Evolutionary conservation across 2,329 filamentous ascomycete species (phyloP).

Genomic region (Monilinia aucupariae): DNA sequence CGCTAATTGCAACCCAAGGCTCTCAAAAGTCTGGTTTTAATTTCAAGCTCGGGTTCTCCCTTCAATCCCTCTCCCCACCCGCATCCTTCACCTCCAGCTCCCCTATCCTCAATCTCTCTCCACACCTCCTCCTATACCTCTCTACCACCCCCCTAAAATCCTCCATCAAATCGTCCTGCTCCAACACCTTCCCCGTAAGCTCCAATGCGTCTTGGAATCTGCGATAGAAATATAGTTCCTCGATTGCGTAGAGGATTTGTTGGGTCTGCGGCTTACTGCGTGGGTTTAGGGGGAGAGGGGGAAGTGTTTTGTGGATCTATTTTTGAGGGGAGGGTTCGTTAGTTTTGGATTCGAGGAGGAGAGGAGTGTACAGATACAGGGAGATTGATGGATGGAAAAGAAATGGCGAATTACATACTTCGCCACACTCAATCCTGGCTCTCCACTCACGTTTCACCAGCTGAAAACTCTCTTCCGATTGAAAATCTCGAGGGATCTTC

Average conservation of each 20-base stretch:
- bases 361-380: neutral
- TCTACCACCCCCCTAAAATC: conserved; percentile 27
- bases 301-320: conserved; percentile 30
- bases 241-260: conserved; percentile 33
- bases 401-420: conserved; percentile 28
- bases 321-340: neutral
- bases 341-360: neutral
- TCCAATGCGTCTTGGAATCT: conserved; percentile 29
- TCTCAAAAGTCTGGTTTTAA: fast-evolving
- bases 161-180: conserved; percentile 22
- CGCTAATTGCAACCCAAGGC: neutral
- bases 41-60: neutral
- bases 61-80: neutral
- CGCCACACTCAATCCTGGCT: conserved; percentile 31
- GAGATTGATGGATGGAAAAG: neutral
- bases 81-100: neutral
- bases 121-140: conserved; percentile 27
- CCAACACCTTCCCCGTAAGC: conserved; percentile 23
- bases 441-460: conserved; percentile 26
- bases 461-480: conserved; percentile 33
- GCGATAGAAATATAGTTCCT: conserved; percentile 34
- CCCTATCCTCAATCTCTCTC: conserved; percentile 4
- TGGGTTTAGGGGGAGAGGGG: conserved; percentile 25
- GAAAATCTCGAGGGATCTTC: conserved; percentile 33
- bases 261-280: conserved; percentile 33